Evolutionary conservation across 2,329 filamentous ascomycete species (phyloP).

Genomic region (Apiospora phragmitis): DNA sequence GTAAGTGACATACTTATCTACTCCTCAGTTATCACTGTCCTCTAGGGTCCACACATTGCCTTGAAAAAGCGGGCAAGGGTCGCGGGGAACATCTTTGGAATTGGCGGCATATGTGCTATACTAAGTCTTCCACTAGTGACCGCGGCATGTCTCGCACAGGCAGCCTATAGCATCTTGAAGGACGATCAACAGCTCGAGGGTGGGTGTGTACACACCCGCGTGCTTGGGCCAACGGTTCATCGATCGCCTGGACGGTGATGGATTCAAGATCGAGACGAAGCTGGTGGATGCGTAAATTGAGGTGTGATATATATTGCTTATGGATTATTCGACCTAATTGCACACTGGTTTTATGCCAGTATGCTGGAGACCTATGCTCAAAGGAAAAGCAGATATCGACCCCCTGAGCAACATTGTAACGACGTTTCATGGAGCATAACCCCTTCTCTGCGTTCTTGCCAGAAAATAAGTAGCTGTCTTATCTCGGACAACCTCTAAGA

Average conservation of each 20-base stretch:
- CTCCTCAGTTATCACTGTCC: neutral
- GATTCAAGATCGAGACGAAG: conserved; percentile 63
- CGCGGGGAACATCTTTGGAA: neutral
- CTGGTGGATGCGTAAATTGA: conserved; percentile 34
- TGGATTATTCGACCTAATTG: neutral
- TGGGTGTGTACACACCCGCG: conserved; percentile 72
- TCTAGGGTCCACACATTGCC: neutral
- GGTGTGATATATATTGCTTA: neutral
- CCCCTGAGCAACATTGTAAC: neutral
- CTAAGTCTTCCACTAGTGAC: conserved; percentile 53
- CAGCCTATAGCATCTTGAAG: conserved; percentile 64
- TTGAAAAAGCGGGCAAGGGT: neutral
- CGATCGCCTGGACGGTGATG: conserved; percentile 60
- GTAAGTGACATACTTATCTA: conserved; percentile 42
- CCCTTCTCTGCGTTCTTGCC: neutral
- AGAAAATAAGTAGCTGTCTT: neutral
- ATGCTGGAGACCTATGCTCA: neutral
- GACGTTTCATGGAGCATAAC: neutral
- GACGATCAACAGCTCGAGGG: conserved; percentile 62
- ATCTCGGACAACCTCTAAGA: neutral
- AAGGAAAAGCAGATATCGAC: neutral
- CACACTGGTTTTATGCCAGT: neutral
- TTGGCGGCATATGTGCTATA: neutral
- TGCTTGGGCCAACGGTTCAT: conserved; percentile 68
- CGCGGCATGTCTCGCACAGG: conserved; percentile 62